A percentile compares a stretch with the other conserved stretches of the same genome.
Evolutionary conservation across 192 early-diverging fungal genomes (phyloP).

Genomic region (Oehlia diaphana): DNA sequence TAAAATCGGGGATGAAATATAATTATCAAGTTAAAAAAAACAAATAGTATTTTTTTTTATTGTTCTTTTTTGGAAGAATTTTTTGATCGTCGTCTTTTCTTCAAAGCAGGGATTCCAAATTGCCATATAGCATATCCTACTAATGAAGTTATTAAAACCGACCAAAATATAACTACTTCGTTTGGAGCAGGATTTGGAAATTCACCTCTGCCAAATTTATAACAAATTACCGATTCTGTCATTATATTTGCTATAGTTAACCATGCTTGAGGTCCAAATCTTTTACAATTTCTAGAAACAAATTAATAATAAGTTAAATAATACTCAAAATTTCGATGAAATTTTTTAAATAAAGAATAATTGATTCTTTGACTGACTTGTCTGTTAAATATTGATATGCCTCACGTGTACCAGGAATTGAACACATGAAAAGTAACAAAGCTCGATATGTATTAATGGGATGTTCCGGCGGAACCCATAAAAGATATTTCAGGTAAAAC

Average conservation of each 20-base stretch:
- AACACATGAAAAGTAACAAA: constrained; percentile 81
- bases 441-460: constrained; percentile 76
- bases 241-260: constrained; percentile 81
- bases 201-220: constrained; percentile 88
- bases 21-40: too few species aligned
- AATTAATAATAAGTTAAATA: too few species aligned
- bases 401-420: constrained; percentile 83
- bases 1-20: too few species aligned
- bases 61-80: not conserved
- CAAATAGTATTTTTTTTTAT: not conserved
- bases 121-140: constrained; percentile 75
- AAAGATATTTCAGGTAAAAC: constrained; percentile 92
- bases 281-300: constrained; percentile 66
- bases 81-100: not conserved
- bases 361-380: constrained; percentile 23
- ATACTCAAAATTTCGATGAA: not conserved
- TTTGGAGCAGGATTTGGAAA: constrained; percentile 79
- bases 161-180: constrained; percentile 75
- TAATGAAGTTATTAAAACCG: constrained; percentile 55
- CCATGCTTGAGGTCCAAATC: constrained; percentile 94
- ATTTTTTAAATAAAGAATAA: not conserved
- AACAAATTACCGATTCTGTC: constrained; percentile 87
- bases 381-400: constrained; percentile 87
- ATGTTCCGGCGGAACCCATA: constrained; percentile 91
- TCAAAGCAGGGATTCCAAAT: constrained; percentile 47